These are phyloP conservation scores for Coniophora puteana DNA, from an alignment of 1,284 basidiomycete genomes.

Conservation along the genomic window DNA sequence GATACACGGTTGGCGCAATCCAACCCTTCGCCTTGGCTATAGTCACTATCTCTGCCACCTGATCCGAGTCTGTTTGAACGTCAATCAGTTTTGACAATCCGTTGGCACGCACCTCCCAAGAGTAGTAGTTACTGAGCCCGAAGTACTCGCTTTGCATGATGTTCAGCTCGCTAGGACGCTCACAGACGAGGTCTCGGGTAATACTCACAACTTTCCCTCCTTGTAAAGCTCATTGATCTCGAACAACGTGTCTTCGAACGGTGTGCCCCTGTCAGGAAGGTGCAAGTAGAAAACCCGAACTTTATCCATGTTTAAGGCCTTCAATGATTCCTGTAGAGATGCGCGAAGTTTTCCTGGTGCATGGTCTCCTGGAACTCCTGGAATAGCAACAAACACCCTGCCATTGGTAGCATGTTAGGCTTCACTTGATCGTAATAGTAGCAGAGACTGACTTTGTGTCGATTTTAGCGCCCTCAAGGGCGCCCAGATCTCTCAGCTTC, in stretches of 20 bases:
- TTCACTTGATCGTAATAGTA: constrained; percentile 3
- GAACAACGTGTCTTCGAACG: constrained; percentile 45
- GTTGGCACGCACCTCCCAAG: background rate
- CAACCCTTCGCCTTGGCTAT: constrained; percentile 54
- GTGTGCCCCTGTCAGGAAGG: constrained; percentile 46
- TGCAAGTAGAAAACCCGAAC: constrained; percentile 55
- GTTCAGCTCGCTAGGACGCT: constrained; percentile 13
- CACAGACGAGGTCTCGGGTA: constrained; percentile 45
- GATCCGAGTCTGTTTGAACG: constrained; percentile 32
- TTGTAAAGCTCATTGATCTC: constrained; percentile 47
- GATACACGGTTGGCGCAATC: constrained; percentile 65
- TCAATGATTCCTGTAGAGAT: constrained; percentile 41
- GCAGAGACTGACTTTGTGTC: constrained; percentile 37
- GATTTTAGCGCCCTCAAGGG: constrained; percentile 31
- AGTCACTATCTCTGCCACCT: constrained; percentile 62
- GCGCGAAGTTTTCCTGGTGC: constrained; percentile 21
- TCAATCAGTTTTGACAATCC: background rate
- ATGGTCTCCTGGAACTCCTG: constrained; percentile 33
- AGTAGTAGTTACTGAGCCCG: constrained; percentile 13
- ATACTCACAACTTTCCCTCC: constrained; percentile 47
- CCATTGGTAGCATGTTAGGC: background rate
- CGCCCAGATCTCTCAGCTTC: constrained; percentile 20
- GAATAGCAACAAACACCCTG: constrained; percentile 21
- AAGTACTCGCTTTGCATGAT: constrained; percentile 4
- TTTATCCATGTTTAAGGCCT: constrained; percentile 42